Evolutionary conservation across 768 basidiomycete genomes (phyloP), one percentile per base, ranked within the genome.

Genomic region (Obba rivulosa): DNA sequence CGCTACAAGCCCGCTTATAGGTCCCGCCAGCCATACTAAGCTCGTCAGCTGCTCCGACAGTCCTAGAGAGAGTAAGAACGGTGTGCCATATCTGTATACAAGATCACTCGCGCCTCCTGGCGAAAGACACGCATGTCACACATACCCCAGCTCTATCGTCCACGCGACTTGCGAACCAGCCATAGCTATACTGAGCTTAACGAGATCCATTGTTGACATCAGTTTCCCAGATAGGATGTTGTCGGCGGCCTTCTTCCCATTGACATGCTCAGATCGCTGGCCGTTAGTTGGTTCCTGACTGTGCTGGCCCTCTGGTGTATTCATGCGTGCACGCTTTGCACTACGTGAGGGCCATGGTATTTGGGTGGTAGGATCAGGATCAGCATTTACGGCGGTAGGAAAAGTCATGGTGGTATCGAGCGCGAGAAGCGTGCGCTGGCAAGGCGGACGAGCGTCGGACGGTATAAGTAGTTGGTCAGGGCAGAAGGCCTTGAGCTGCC

Each of bases 11-110:
- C 96, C 96, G 53, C 90, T 92, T 51, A 99, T 91, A 4, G 96
- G 96, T 9, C 95, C 89, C 48, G 88, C 89, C 34, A 91, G 76
- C 96, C 96, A 99, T 31, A 99, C 95, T 8, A 97, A 77, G 46
- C 90, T 87, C 0, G 96, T 97, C 14, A 93, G 71, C 62, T 91
- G 84, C 62, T 93, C 94, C 0, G 92, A 85, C 22, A 98, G 70
- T 7, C 87, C 87, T 17, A 87, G 73, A 25, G 75, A 76, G 13
- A 95, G 75, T 34, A 98, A 73, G 65, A 96, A 96, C 1, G 95
- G 95, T 4, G 95, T 97, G 34, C 95, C 95, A 59, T 95, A 96
- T 64, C 95, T 96, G 54, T 17, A 39, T 43, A 18, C 50, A 46
- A 40, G 36, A 50, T 37, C 22, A 22, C 21, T 39, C 31, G 34